A percentile compares a stretch with the other conserved stretches of the same genome.
Evolutionary conservation across 1,284 basidiomycete genomes (phyloP).

Genomic region (Cryptococcus sp.): DNA sequence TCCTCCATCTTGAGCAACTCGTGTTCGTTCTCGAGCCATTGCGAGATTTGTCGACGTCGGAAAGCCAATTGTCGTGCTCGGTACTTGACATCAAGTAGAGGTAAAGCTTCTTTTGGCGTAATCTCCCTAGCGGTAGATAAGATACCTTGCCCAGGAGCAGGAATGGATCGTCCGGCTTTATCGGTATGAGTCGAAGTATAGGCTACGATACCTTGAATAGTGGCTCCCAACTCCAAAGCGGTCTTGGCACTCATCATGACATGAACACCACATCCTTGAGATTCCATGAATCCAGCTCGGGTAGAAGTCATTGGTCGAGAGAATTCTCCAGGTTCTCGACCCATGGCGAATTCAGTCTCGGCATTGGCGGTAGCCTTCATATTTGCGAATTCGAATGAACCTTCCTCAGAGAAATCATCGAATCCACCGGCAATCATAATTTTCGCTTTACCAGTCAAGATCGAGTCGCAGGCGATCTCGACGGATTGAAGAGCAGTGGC

Average conservation of each 20-base stretch:
- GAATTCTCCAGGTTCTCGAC: conserved; percentile 97
- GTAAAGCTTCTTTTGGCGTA: conserved; percentile 63
- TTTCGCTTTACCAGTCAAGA: conserved; percentile 93
- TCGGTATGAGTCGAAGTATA: conserved; percentile 97
- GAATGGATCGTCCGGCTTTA: conserved; percentile 91
- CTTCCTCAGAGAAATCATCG: conserved; percentile 96
- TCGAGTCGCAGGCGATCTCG: conserved; percentile 95
- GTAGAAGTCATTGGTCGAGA: conserved; percentile 95
- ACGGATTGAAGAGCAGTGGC: conserved; percentile 96
- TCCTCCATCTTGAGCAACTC: conserved; percentile 74
- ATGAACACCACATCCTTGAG: conserved; percentile 93
- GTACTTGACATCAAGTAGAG: conserved; percentile 77
- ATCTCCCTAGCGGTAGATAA: conserved; percentile 77
- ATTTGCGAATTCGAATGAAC: conserved; percentile 95
- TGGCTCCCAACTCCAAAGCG: conserved; percentile 86
- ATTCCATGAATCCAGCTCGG: conserved; percentile 96
- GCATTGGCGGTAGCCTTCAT: conserved; percentile 99
- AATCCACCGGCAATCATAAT: conserved; percentile 99
- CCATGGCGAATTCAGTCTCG: conserved; percentile 95
- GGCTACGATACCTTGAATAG: conserved; percentile 87
- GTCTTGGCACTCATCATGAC: conserved; percentile 96
- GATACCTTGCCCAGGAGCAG: conserved; percentile 86
- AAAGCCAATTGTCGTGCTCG: conserved; percentile 85
- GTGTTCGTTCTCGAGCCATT: conserved; percentile 89
- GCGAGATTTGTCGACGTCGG: conserved; percentile 86